Evolutionary conservation across 2,329 filamentous ascomycete genomes (phyloP), one percentile per base, ranked within the genome.

Genomic region (Ophiocordyceps sinensis): DNA sequence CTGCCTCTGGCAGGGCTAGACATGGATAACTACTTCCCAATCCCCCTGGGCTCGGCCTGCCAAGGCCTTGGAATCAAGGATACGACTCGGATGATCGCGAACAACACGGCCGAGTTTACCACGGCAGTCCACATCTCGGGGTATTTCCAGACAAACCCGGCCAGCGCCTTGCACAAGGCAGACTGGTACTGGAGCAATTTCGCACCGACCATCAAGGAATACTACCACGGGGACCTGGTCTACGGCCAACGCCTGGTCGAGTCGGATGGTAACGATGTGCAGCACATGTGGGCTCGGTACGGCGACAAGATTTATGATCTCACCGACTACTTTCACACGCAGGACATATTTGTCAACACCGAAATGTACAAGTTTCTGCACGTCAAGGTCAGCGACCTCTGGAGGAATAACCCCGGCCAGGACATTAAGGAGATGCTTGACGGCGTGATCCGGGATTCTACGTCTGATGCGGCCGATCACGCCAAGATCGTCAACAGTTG

Each of bases 251-350:
- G 62, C 1, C 67, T 65, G 2, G 66, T 98, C 45, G 62, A 72
- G 43, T 64, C 61, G 0, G 70, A 93, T 47, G 91, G 87, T 17
- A 56, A 75, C 26, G 63, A 82, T 29, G 62, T 79, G 14, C 70
- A 77, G 41, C 80, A 83, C 50, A 73, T 75, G 54, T 96, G 91
- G 87, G 81, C 85, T 47, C 81, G 83, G 41, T 76, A 94, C 45
- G 69, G 85, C 28, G 69, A 79, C 41, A 73, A 72, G 40, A 70
- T 98, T 17, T 96, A 91, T 56, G 93, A 98, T 57, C 63, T 98
- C 41, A 94, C 85, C 0, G 77, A 96, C 58, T 98, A 98, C 63
- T 89, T 88, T 61, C 70, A 86, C 55, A 94, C 87, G 0, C 62
- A 79, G 35, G 65, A 81, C 9, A 48, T 67, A 17, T 66, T 71